Base-by-base conservation (phyloP, 2,329 filamentous ascomycete genomes). In the Fusarium ambrosium region DNA sequence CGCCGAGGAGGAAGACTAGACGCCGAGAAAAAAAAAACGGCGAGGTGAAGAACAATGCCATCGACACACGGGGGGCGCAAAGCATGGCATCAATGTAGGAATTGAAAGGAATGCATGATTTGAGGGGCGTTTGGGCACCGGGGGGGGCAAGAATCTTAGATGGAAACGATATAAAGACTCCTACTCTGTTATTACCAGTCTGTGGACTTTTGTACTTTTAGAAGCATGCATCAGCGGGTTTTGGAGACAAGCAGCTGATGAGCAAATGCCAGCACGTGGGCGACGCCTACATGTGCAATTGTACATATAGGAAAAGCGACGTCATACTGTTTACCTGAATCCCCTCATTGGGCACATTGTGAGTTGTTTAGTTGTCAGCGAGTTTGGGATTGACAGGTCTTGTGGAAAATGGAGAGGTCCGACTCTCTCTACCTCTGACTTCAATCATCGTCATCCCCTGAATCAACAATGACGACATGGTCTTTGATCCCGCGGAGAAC, bases 1-100 rank as follows among this genome's bases (percentile, higher is more conserved):
- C 67, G 72, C 80, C 43, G 80, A 82, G 66, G 81, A 83, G 34
- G 81, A 83, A 29, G 81, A 84, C 34, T 83, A 80, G 75, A 78
- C 34, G 63, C 16, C 34, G 37, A 66, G 14, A 60, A 39, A n/a
- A 34, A 27, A 48, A 14, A 32, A 55, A 55, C 16, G 51, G 51
- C 16, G 51, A 64, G 55, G 66, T 36, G 34, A 37, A 59, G 32
- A 39, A 22, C 34, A 53, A 53, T 62, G 58, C 58, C 51, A 68
- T 63, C 55, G 41, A 53, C 48, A 53, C 48, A 53, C 24, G 64
- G 55, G 63, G 36, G 36, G 29, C 39, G 37, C 34, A 45, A 48
- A 51, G 64, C 37, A 64, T 37, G 48, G 43, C 56, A 68, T 62
- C 59, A 39, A 66, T 68, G 60, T 34, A 13, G 55, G 51, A 55